Percentiles rank a stretch among this genome's conserved stretches.
Conservation (phyloP, 164 flowering plant species). For the Echeveria elegans region DNA sequence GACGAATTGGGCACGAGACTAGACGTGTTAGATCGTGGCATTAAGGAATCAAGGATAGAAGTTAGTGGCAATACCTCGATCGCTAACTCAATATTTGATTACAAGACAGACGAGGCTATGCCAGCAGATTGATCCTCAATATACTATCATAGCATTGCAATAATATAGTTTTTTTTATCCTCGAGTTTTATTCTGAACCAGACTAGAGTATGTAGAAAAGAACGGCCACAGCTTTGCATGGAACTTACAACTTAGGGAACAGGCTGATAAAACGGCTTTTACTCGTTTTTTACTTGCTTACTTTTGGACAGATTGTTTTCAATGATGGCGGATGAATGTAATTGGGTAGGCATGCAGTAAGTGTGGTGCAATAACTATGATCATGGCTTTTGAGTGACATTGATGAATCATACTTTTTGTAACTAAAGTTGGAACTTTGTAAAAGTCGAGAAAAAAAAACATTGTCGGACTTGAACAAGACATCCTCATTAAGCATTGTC, state of each 20-base stretch:
- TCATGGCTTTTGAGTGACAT: background rate
- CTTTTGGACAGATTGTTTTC: too few species aligned
- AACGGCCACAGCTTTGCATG: too few species aligned
- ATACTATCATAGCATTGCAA: too few species aligned
- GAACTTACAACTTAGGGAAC: too few species aligned
- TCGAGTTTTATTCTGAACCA: too few species aligned
- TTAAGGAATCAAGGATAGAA: conserved; percentile 29
- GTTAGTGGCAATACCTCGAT: conserved; percentile 20
- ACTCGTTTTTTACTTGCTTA: too few species aligned
- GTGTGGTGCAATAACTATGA: background rate
- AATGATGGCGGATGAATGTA: background rate
- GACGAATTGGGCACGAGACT: conserved; percentile 37
- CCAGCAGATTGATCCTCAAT: background rate
- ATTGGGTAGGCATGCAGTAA: too few species aligned
- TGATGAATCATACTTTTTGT: background rate
- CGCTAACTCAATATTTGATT: background rate
- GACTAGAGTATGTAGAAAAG: too few species aligned
- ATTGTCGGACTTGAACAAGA: background rate
- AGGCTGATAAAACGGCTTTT: too few species aligned
- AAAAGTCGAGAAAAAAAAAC: background rate
- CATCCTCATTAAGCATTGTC: background rate
- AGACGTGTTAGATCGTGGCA: conserved; percentile 36
- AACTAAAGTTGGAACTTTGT: background rate
- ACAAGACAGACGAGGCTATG: background rate
- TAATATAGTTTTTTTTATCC: too few species aligned